Percentiles rank a stretch among this genome's conserved stretches.
Evolutionary conservation across 495 filamentous ascomycete genomes (phyloP).

Genomic region (Letharia columbiana): DNA sequence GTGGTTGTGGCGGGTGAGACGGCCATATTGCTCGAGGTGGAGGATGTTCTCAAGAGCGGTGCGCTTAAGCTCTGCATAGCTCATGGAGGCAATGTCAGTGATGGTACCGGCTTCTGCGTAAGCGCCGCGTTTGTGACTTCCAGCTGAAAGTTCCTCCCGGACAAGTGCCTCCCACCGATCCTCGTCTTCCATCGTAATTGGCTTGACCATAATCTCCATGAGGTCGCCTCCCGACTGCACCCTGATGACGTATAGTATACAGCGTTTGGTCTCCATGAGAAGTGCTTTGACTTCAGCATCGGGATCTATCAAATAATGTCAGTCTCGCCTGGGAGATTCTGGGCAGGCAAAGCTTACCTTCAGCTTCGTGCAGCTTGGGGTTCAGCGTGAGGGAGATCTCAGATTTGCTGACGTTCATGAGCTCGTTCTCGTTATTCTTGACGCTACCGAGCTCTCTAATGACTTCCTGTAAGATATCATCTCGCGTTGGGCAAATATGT

Average conservation of each 20-base stretch:
- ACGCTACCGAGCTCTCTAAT: slow-evolving; percentile 88
- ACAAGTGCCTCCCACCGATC: slow-evolving; percentile 76
- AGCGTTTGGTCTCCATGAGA: slow-evolving; percentile 96
- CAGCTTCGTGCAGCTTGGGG: slow-evolving; percentile 80
- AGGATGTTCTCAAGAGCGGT: slow-evolving; percentile 92
- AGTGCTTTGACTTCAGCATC: slow-evolving; percentile 84
- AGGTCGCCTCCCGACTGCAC: slow-evolving; percentile 88
- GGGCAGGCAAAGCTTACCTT: slow-evolving; percentile 41
- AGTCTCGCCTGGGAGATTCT: neutral
- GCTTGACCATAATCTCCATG: slow-evolving; percentile 90
- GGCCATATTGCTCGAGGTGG: slow-evolving; percentile 70
- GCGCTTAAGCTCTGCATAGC: slow-evolving; percentile 85
- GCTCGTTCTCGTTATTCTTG: slow-evolving; percentile 88
- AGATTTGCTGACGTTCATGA: slow-evolving; percentile 74
- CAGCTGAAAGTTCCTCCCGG: slow-evolving; percentile 67
- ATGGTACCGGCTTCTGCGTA: slow-evolving; percentile 84
- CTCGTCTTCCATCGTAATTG: slow-evolving; percentile 79
- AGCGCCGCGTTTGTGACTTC: slow-evolving; percentile 63
- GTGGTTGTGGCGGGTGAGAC: slow-evolving; percentile 81
- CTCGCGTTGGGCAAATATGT: slow-evolving; percentile 63
- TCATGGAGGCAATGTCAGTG: slow-evolving; percentile 81
- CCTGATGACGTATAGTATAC: slow-evolving; percentile 94
- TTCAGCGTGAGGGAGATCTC: slow-evolving; percentile 90
- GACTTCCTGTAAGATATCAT: slow-evolving; percentile 86
- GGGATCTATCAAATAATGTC: slow-evolving; percentile 49